Evolutionary conservation across 83 land plant genomes (phyloP).

Genomic region (Thuja plicata): DNA sequence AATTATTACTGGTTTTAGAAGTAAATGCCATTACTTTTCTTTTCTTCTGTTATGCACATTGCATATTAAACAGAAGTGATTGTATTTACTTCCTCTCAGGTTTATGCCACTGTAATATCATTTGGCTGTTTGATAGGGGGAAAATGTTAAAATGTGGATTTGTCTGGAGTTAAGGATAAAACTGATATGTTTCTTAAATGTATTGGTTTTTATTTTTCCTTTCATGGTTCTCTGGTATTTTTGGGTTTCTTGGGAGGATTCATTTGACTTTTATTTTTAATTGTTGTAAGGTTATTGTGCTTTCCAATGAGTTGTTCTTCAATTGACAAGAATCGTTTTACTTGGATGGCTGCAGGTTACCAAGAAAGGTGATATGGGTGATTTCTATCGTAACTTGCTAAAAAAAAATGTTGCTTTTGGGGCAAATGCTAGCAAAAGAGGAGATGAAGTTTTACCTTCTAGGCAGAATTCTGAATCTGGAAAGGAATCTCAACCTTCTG

Average conservation of each 20-base stretch:
- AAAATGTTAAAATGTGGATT: too few relatives aligned
- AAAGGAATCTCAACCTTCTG: slow-evolving; percentile 21
- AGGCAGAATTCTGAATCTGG: slow-evolving; percentile 13
- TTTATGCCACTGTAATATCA: too few relatives aligned
- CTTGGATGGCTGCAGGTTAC: slow-evolving; percentile 51
- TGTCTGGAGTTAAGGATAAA: too few relatives aligned
- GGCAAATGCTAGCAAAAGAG: slow-evolving; percentile 24
- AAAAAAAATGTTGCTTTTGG: slow-evolving; percentile 85
- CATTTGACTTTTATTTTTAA: neutral
- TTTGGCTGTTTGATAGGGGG: neutral
- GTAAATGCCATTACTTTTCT: neutral
- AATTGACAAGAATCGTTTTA: neutral
- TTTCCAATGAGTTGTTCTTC: neutral
- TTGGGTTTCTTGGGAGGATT: neutral
- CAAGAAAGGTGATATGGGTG: slow-evolving; percentile 80
- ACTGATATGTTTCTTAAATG: neutral
- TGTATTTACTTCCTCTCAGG: neutral
- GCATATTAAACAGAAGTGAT: neutral
- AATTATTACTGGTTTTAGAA: neutral
- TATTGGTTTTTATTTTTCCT: neutral
- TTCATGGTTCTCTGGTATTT: neutral
- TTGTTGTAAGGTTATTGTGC: neutral
- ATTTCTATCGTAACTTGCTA: slow-evolving; percentile 77
- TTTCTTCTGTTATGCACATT: neutral
- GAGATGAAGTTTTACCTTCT: neutral